Conservation (phyloP, 1,139 yeast species). For the Trichomonascaceae sp. region DNA sequence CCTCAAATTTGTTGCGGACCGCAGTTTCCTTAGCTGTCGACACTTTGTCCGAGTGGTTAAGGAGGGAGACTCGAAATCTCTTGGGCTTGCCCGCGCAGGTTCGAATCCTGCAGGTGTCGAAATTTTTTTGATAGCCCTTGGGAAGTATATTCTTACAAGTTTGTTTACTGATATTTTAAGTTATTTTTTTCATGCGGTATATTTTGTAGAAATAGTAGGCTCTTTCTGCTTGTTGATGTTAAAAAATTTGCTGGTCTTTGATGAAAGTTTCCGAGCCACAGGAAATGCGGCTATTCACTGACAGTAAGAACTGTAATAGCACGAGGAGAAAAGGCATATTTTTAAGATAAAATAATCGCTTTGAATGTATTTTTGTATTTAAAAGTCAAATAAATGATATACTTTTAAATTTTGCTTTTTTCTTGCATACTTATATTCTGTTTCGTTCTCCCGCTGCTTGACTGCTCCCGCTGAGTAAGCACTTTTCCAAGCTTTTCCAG, state of each 20-base stretch:
- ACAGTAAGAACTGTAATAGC: not conserved
- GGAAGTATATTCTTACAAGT: not conserved
- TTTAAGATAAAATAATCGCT: not conserved
- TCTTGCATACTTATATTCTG: not conserved
- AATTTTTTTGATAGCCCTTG: slow-evolving; percentile 21
- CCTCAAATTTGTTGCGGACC: not conserved
- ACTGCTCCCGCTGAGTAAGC: not conserved
- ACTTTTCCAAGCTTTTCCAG: not conserved
- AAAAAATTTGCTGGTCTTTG: not conserved
- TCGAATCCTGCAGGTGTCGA: slow-evolving; percentile 76
- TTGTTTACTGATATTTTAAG: too few relatives aligned
- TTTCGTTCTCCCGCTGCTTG: not conserved
- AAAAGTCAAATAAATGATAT: too few relatives aligned
- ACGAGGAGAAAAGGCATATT: not conserved
- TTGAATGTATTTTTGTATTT: too few relatives aligned
- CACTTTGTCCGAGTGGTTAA: slow-evolving; percentile 69
- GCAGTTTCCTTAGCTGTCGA: slow-evolving; percentile 6
- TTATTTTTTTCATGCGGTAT: not conserved
- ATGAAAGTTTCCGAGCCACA: not conserved
- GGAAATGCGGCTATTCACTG: not conserved
- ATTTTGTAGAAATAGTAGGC: not conserved
- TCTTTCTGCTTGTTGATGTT: not conserved
- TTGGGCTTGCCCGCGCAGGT: slow-evolving; percentile 74
- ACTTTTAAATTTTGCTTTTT: too few relatives aligned
- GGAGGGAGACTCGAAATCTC: slow-evolving; percentile 70